Evolutionary conservation across 352 stramenopile genomes (phyloP).

Genomic region (Peronospora destructor): DNA sequence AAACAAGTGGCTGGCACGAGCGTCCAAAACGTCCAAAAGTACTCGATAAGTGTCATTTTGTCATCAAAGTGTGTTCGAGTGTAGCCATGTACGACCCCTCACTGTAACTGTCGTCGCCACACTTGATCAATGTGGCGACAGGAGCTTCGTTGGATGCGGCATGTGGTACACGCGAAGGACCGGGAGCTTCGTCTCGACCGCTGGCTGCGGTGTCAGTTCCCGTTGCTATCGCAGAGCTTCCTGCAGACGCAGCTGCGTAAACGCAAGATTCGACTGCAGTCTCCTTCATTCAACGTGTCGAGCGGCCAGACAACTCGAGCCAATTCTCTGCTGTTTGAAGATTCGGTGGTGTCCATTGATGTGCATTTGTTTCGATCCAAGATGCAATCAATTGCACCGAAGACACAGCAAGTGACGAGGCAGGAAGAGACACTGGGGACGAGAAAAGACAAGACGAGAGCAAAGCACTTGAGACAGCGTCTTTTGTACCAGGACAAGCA

Average conservation of each 20-base stretch:
- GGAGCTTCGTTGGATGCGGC: slow-evolving; percentile 47
- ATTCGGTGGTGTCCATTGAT: slow-evolving; percentile 46
- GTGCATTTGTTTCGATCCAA: slow-evolving; percentile 35
- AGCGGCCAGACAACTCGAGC: slow-evolving; percentile 15
- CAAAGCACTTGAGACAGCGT: slow-evolving; percentile 27
- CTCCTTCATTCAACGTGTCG: neutral
- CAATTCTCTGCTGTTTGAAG: slow-evolving; percentile 33
- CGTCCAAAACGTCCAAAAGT: neutral
- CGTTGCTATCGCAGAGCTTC: slow-evolving; percentile 43
- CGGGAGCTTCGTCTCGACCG: slow-evolving; percentile 59
- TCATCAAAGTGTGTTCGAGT: neutral
- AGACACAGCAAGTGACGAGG: neutral
- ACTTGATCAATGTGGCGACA: slow-evolving; percentile 27
- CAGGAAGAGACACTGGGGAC: neutral
- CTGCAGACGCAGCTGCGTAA: slow-evolving; percentile 58
- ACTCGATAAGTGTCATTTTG: neutral
- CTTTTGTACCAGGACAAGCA: slow-evolving; percentile 49
- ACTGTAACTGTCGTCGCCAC: too few species aligned
- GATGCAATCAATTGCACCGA: slow-evolving; percentile 13
- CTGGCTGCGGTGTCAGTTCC: slow-evolving; percentile 55
- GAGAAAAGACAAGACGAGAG: slow-evolving; percentile 2
- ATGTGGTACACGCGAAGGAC: slow-evolving; percentile 37
- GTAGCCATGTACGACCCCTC: neutral
- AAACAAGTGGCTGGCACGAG: neutral
- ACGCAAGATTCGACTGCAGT: slow-evolving; percentile 53